phyloP scores from a whole-genome alignment of 1,284 basidiomycete genomes.

The Pascua guehoae region DNA sequence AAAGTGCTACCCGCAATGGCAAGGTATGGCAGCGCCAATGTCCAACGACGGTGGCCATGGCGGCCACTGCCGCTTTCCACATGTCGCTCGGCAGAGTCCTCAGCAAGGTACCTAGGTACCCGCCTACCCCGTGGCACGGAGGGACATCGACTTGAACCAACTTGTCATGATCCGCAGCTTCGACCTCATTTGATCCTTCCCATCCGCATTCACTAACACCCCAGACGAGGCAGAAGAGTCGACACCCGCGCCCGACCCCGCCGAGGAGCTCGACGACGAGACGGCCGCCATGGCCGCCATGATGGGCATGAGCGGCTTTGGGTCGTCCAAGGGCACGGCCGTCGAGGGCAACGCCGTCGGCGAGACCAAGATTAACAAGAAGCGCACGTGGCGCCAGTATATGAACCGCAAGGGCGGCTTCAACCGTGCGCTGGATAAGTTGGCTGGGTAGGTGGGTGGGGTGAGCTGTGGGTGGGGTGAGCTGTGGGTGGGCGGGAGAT shows the following conservation, averaged over 20 bases:
- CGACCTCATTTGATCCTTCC: neutral
- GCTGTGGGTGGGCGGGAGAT: neutral
- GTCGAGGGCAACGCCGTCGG: conserved; percentile 60
- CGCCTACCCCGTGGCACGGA: too few species aligned
- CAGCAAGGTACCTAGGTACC: too few species aligned
- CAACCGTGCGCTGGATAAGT: conserved; percentile 77
- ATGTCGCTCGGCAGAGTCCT: too few species aligned
- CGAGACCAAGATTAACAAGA: conserved; percentile 70
- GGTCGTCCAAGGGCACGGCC: conserved; percentile 77
- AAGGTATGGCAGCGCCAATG: too few species aligned
- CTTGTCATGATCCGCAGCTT: too few species aligned
- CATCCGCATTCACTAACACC: neutral
- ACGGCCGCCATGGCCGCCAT: conserved; percentile 76
- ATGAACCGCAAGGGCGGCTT: conserved; percentile 77
- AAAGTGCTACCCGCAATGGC: too few species aligned
- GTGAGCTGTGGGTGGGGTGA: neutral
- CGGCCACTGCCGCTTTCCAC: too few species aligned
- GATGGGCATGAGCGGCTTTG: conserved; percentile 89
- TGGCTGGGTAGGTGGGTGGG: conserved; percentile 30
- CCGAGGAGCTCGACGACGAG: conserved; percentile 61
- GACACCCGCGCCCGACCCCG: conserved; percentile 63
- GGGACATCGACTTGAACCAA: too few species aligned
- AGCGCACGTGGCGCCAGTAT: conserved; percentile 84
- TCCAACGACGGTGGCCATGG: too few species aligned
- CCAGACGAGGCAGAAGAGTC: conserved; percentile 44